These are phyloP conservation scores for Globisporangium lucens DNA, from an alignment of 352 stramenopile species.

Conservation along the genomic window DNA sequence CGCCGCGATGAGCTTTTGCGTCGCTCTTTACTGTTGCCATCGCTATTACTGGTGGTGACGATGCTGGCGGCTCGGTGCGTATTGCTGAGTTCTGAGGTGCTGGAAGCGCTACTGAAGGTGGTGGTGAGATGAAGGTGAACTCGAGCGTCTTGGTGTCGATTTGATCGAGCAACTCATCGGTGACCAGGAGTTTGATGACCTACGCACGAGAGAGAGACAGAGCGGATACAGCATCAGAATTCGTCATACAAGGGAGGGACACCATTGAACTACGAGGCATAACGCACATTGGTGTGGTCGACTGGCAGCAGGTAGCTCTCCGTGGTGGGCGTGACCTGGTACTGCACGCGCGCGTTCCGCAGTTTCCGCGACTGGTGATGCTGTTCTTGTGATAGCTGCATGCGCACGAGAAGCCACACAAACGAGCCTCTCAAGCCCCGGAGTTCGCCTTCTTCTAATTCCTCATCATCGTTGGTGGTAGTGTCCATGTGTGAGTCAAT, in stretches of 20 bases:
- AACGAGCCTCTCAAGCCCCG: conserved; percentile 30
- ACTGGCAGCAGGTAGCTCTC: conserved; percentile 52
- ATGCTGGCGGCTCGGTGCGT: background rate
- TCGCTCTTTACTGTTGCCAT: background rate
- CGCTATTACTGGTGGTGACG: background rate
- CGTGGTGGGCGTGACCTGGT: conserved; percentile 45
- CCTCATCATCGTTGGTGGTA: background rate
- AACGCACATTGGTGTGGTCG: conserved; percentile 52
- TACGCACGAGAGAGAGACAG: conserved; percentile 11
- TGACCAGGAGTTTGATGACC: conserved; percentile 54
- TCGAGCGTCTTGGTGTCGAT: conserved; percentile 35
- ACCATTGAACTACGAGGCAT: background rate
- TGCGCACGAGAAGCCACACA: conserved; percentile 43
- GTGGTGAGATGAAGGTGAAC: conserved; percentile 40
- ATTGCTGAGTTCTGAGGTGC: background rate
- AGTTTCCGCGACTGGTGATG: background rate
- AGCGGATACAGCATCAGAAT: background rate
- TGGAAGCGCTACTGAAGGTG: background rate
- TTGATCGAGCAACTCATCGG: conserved; percentile 43
- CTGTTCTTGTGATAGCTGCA: conserved; percentile 25
- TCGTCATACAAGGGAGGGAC: background rate
- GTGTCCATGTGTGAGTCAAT: background rate
- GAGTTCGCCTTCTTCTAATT: conserved; percentile 14
- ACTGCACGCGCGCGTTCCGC: conserved; percentile 34
- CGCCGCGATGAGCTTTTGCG: background rate